Percentiles rank a stretch among this genome's conserved stretches.
Evolutionary conservation across 1,139 yeast species (phyloP).

Genomic region (Hyphopichia fennica): DNA sequence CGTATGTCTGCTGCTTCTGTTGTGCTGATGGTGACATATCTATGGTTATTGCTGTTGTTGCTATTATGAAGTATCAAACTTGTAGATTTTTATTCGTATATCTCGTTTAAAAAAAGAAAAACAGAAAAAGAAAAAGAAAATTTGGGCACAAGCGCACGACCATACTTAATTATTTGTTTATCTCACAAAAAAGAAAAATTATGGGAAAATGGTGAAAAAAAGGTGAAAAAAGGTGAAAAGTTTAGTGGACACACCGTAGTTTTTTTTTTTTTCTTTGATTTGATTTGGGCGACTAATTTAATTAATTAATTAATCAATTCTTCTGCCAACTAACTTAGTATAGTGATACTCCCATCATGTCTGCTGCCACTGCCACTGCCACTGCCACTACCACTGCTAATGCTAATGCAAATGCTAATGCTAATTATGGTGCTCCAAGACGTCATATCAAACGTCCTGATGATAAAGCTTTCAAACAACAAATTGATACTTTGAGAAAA

Average conservation of each 20-base stretch:
- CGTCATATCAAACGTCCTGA: constrained; percentile 78
- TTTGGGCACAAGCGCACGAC: too few relatives aligned
- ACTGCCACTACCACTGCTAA: constrained; percentile 16
- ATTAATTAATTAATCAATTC: too few relatives aligned
- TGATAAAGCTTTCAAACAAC: constrained; percentile 58
- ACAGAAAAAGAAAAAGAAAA: background rate
- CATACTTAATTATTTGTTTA: too few relatives aligned
- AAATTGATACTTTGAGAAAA: constrained; percentile 58
- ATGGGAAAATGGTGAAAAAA: too few relatives aligned
- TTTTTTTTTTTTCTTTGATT: background rate
- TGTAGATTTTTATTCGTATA: too few relatives aligned
- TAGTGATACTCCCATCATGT: too few relatives aligned
- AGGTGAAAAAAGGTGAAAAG: too few relatives aligned
- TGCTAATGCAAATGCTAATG: constrained; percentile 12
- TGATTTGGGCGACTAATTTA: background rate
- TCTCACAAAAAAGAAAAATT: too few relatives aligned
- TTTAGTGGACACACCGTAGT: background rate
- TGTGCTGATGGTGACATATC: constrained; percentile 4
- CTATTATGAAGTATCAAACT: too few relatives aligned
- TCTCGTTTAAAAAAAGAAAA: background rate
- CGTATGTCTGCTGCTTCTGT: constrained; percentile 27
- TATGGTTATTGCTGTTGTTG: too few relatives aligned
- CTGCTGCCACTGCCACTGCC: constrained; percentile 18
- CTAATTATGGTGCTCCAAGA: constrained; percentile 12
- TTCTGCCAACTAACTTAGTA: too few relatives aligned